phyloP scores from a whole-genome alignment of 148 eudicot genomes.

The Silene latifolia region DNA sequence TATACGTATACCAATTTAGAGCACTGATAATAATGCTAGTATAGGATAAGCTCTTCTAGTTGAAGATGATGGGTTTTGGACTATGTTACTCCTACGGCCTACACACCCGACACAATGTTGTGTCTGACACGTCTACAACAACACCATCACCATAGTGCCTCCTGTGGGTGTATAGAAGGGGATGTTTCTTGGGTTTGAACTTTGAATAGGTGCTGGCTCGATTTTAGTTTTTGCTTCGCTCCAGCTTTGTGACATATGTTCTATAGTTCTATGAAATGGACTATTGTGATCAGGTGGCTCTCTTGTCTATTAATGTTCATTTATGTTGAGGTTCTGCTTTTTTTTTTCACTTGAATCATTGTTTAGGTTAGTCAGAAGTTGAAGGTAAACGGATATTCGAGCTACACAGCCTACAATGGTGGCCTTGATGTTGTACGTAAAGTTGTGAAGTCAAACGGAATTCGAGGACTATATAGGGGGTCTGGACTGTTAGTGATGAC shows the following conservation, averaged over 20 bases:
- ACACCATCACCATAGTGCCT: too few relatives aligned
- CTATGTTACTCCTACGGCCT: too few relatives aligned
- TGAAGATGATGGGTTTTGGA: too few relatives aligned
- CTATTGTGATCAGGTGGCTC: background rate
- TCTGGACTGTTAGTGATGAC: conserved; percentile 90
- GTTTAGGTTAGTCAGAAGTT: conserved; percentile 85
- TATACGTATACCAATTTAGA: too few relatives aligned
- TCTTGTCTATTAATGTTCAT: background rate
- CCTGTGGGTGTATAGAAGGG: too few relatives aligned
- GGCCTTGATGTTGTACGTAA: conserved; percentile 92
- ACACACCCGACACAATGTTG: too few relatives aligned
- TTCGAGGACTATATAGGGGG: conserved; percentile 90
- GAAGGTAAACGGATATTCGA: conserved; percentile 99
- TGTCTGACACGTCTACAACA: too few relatives aligned
- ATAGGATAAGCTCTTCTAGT: too few relatives aligned
- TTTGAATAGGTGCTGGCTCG: too few relatives aligned
- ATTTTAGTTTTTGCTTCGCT: background rate
- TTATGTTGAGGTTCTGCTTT: background rate
- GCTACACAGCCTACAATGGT: conserved; percentile 81
- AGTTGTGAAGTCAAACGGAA: conserved; percentile 74
- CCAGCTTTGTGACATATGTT: too few relatives aligned
- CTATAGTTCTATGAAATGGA: background rate
- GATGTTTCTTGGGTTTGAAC: too few relatives aligned
- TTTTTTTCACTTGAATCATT: conserved; percentile 2
- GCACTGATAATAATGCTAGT: too few relatives aligned